These are phyloP conservation scores for Fraxinus sp. DNA, from an alignment of 305 asterid species.

Conservation along the genomic window DNA sequence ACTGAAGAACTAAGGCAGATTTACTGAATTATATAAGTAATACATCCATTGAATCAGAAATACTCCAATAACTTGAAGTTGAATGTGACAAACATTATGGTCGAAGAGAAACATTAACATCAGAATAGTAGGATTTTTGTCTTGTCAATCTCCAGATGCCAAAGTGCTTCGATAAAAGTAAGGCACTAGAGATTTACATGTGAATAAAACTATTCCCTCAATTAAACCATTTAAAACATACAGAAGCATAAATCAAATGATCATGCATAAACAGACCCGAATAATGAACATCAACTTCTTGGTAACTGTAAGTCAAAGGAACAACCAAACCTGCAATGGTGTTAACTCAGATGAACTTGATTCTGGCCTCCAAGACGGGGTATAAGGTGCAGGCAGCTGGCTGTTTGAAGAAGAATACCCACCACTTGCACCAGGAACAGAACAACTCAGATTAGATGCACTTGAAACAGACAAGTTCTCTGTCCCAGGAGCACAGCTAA, in stretches of 20 bases:
- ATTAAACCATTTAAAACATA: background rate
- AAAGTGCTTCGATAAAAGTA: background rate
- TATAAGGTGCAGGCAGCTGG: slow-evolving; percentile 57
- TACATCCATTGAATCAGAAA: background rate
- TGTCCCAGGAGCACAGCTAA: slow-evolving; percentile 99
- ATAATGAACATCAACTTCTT: slow-evolving; percentile 15
- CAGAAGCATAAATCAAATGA: slow-evolving; percentile 1
- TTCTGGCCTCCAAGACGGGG: slow-evolving; percentile 66
- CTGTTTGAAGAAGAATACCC: slow-evolving; percentile 59
- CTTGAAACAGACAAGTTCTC: slow-evolving; percentile 64
- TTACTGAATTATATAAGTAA: background rate
- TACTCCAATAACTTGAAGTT: background rate
- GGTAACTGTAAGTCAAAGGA: slow-evolving; percentile 23
- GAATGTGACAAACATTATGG: background rate
- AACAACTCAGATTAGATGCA: slow-evolving; percentile 51
- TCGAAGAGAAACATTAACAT: background rate
- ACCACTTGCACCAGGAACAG: slow-evolving; percentile 55
- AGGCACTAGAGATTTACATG: background rate
- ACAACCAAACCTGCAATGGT: slow-evolving; percentile 72
- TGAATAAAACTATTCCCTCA: background rate
- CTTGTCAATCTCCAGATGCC: background rate
- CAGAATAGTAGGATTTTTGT: background rate
- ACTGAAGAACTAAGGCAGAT: background rate
- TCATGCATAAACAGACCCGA: background rate
- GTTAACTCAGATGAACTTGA: slow-evolving; percentile 53